Evolutionary conservation across 2,329 filamentous ascomycete species (phyloP).

Genomic region (Hypoxylon sp.): DNA sequence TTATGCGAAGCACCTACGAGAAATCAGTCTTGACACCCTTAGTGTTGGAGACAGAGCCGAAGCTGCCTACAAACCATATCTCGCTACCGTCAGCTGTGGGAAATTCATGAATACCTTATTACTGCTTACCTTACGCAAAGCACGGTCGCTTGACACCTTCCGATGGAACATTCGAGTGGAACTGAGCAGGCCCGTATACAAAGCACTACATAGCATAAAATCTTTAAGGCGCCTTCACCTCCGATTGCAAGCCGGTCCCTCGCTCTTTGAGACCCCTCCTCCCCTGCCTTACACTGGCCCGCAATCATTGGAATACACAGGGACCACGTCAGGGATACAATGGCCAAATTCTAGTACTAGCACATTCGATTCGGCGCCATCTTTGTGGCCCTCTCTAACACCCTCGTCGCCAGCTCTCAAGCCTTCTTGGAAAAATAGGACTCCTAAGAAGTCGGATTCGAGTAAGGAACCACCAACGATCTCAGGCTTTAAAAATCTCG

Average conservation of each 20-base stretch:
- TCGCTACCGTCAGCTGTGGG: slow-evolving; percentile 64
- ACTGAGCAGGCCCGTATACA: slow-evolving; percentile 66
- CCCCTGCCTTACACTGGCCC: slow-evolving; percentile 51
- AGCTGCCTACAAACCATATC: slow-evolving; percentile 61
- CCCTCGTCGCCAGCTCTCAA: slow-evolving; percentile 49
- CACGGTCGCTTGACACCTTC: slow-evolving; percentile 64
- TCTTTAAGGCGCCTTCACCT: slow-evolving; percentile 64
- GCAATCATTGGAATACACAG: slow-evolving; percentile 7
- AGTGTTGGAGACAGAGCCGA: slow-evolving; percentile 63
- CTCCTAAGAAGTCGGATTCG: slow-evolving; percentile 44
- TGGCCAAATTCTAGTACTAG: slow-evolving; percentile 13
- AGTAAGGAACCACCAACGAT: slow-evolving; percentile 60
- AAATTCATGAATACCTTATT: slow-evolving; percentile 71
- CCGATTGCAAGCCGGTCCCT: slow-evolving; percentile 65
- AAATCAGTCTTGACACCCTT: slow-evolving; percentile 65
- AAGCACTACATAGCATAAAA: slow-evolving; percentile 61
- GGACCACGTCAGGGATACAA: neutral
- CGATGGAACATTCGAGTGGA: slow-evolving; percentile 72
- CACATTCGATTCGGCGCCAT: slow-evolving; percentile 21
- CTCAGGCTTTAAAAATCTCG: slow-evolving; percentile 65
- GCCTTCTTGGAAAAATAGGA: slow-evolving; percentile 47
- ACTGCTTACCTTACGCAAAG: slow-evolving; percentile 63
- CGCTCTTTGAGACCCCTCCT: slow-evolving; percentile 61
- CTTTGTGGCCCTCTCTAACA: slow-evolving; percentile 41
- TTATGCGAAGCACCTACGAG: slow-evolving; percentile 65